phyloP scores from a whole-genome alignment of 1,284 basidiomycete genomes.

The Ustilago cynodontis region DNA sequence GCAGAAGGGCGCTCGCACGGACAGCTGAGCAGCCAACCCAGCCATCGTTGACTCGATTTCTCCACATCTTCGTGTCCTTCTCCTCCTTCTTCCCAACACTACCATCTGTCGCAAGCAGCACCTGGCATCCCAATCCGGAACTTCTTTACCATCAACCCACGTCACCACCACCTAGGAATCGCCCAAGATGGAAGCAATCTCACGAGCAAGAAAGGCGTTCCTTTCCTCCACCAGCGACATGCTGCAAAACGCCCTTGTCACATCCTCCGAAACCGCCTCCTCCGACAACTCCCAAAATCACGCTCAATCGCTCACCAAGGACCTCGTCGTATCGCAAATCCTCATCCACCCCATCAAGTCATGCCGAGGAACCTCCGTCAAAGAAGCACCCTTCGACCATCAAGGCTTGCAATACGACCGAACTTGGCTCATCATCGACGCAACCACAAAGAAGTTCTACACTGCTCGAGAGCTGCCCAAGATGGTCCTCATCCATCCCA shows the following conservation, averaged over 20 bases:
- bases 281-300: slow-evolving; percentile 28
- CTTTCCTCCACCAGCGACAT: slow-evolving; percentile 44
- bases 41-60: background rate
- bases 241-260: slow-evolving; percentile 45
- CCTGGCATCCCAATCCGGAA: background rate
- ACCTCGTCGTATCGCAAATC: slow-evolving; percentile 42
- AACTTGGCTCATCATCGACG: slow-evolving; percentile 65
- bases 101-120: background rate
- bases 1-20: background rate
- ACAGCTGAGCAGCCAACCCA: background rate
- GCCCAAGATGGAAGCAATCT: slow-evolving; percentile 44
- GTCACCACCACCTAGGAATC: background rate
- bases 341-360: slow-evolving; percentile 66
- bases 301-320: slow-evolving; percentile 45
- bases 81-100: background rate
- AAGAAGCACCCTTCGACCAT: slow-evolving; percentile 48
- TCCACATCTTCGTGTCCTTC: background rate
- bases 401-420: slow-evolving; percentile 60
- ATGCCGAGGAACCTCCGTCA: slow-evolving; percentile 59
- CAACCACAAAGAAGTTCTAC: slow-evolving; percentile 53
- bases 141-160: too few relatives aligned
- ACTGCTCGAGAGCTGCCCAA: slow-evolving; percentile 62
- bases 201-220: slow-evolving; percentile 25
- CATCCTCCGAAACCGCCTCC: slow-evolving; percentile 20
- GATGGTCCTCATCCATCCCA: slow-evolving; percentile 63